Evolutionary conservation across 371 early-diverging fungal species (phyloP).

Genomic region (Mucor irregularis): DNA sequence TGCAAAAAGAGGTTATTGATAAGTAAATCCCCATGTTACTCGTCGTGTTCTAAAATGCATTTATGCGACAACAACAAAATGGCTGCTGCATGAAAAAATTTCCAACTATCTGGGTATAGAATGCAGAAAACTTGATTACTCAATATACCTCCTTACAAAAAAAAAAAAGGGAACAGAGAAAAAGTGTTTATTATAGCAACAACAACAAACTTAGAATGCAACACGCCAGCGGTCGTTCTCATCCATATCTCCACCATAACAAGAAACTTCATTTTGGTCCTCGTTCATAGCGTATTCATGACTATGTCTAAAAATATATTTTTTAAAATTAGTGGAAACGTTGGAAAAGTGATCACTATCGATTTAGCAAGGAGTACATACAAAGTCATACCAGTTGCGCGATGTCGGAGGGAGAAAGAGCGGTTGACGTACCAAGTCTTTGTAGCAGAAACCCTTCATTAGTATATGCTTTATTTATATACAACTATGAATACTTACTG

Average conservation of each 20-base stretch:
- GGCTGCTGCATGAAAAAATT: neutral
- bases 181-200: neutral
- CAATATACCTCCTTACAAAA: too few species aligned
- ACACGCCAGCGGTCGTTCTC: conserved; percentile 64
- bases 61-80: neutral
- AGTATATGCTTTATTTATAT: neutral
- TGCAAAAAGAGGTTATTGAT: too few species aligned
- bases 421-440: conserved; percentile 54
- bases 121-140: too few species aligned
- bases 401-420: conserved; percentile 52
- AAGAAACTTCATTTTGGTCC: conserved; percentile 54
- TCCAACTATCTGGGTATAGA: too few species aligned
- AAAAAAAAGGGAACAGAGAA: neutral
- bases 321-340: neutral
- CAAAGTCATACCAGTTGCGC: conserved; percentile 49
- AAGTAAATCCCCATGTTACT: too few species aligned
- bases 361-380: conserved; percentile 19
- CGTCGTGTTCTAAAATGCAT: too few species aligned
- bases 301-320: conserved; percentile 28
- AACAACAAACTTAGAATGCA: conserved; percentile 9
- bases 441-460: neutral
- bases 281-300: conserved; percentile 44
- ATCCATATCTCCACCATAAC: conserved; percentile 48
- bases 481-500: conserved; percentile 13
- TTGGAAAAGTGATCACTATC: neutral